Percentiles rank a stretch among this genome's conserved stretches.
Evolutionary conservation across 2,329 filamentous ascomycete genomes (phyloP).

Genomic region (Orbilia ellipsospora): DNA sequence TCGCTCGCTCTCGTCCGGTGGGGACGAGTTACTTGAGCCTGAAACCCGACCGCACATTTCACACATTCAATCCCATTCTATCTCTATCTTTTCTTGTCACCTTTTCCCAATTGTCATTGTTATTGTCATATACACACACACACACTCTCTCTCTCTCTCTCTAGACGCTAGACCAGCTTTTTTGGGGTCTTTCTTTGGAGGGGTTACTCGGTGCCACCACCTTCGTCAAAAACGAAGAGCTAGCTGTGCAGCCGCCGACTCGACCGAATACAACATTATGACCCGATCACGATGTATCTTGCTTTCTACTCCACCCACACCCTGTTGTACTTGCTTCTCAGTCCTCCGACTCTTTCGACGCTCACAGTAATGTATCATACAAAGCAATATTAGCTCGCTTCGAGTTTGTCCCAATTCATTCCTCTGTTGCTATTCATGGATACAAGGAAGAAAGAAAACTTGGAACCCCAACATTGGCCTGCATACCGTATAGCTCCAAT

Average conservation of each 20-base stretch:
- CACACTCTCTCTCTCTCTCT: too few species aligned
- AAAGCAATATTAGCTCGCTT: background rate
- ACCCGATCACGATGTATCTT: conserved; percentile 29
- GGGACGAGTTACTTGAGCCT: background rate
- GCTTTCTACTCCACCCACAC: too few species aligned
- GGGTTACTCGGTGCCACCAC: too few species aligned
- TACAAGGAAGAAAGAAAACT: background rate
- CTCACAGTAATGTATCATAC: background rate
- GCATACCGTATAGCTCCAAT: conserved; percentile 9
- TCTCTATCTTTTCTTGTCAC: too few species aligned
- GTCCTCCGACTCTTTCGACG: background rate
- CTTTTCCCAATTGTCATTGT: too few species aligned
- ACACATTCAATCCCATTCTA: background rate
- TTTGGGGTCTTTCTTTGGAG: background rate
- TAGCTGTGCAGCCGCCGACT: conserved; percentile 11
- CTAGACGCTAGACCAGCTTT: background rate
- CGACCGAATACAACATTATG: conserved; percentile 35
- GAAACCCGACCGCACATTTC: background rate
- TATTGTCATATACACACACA: too few species aligned
- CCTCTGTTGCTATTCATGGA: background rate
- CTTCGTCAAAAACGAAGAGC: too few species aligned
- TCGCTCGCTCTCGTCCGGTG: background rate
- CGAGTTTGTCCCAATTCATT: background rate
- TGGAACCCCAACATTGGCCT: background rate
- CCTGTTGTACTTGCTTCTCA: background rate